Percentiles rank a stretch among this genome's conserved stretches.
These are phyloP conservation scores for Fomitopsis betulina DNA, from an alignment of 1,284 basidiomycete genomes.

Conservation along the genomic window DNA sequence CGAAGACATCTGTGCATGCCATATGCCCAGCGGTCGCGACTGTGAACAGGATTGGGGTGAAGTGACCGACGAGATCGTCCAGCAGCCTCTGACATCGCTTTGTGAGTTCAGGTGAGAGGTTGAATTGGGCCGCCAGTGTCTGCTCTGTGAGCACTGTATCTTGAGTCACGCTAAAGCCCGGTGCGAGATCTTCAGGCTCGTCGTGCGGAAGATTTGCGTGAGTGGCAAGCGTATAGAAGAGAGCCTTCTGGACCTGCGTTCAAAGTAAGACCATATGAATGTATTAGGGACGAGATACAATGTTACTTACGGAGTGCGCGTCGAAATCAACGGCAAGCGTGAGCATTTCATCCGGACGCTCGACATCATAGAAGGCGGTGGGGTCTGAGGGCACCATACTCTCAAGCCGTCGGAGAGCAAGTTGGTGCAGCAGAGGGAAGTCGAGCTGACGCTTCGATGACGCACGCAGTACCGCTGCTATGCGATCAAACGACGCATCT, in stretches of 20 bases:
- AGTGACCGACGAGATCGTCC: conserved; percentile 48
- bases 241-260: conserved; percentile 50
- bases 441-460: conserved; percentile 51
- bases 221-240: conserved; percentile 58
- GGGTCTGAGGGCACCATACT: conserved; percentile 37
- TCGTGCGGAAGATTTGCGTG: conserved; percentile 46
- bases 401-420: conserved; percentile 38
- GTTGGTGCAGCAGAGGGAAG: conserved; percentile 44
- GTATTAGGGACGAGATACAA: neutral
- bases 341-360: conserved; percentile 46
- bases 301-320: conserved; percentile 38
- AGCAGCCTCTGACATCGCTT: conserved; percentile 26
- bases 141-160: neutral
- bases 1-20: conserved; percentile 66
- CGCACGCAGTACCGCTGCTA: conserved; percentile 49
- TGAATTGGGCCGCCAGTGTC: conserved; percentile 11
- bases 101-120: conserved; percentile 20
- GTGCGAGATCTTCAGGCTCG: conserved; percentile 10
- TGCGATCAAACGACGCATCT: conserved; percentile 37
- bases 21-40: conserved; percentile 63
- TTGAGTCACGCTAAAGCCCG: neutral
- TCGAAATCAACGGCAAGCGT: conserved; percentile 41
- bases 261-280: neutral
- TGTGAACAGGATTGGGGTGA: conserved; percentile 69
- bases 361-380: conserved; percentile 19